Base-by-base conservation (phyloP, 2,329 filamentous ascomycete genomes). In the Colletotrichum sublineola region DNA sequence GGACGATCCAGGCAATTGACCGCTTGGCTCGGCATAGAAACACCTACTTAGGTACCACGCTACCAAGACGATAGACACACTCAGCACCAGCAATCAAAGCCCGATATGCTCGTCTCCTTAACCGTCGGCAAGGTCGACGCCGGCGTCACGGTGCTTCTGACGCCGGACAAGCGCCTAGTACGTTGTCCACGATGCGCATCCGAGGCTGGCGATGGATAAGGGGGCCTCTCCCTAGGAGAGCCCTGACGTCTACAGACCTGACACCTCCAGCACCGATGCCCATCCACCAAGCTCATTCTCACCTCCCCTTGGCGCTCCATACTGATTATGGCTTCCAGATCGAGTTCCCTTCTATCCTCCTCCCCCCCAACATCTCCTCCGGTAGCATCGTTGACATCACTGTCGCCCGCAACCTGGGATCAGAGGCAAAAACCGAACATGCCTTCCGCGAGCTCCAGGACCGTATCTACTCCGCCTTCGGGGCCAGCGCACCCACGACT, bases 71-170 rank as follows among this genome's bases (percentile, higher is more conserved):
- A 18, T 53, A 64, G 18, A 38, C 60, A 38, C 44, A 48, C 31
- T 69, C 53, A 69, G 61, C 61, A 55, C 58, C 52, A 63, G 44
- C 40, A 55, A 64, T 55, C 60, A 56, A 46, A 61, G 24, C 55
- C 36, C 77, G 88, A 81, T 63, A 98, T 99, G 96, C 89, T 98
- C 80, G 94, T 99, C 84, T 98, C 96, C 76, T 89, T 99, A 81
- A 98, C 96, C 63, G 96, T 99, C 84, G 96, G 96, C 87, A 99
- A 99, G 87, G 96, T 99, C 84, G 96, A 99, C 84, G 96, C 96
- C 79, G 96, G 96, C 84, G 96, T 99, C 81, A 97, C 96, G 62
- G 96, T 99, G 74, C 92, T 99, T 67, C 86, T 99, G 80, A 99
- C 96, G 60, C 93, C 97, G 81, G 96, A 99, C 84, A 98, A 98